These are phyloP conservation scores for Sugiyamaella castrensis DNA, from an alignment of 1,139 yeast genomes.

Conservation along the genomic window DNA sequence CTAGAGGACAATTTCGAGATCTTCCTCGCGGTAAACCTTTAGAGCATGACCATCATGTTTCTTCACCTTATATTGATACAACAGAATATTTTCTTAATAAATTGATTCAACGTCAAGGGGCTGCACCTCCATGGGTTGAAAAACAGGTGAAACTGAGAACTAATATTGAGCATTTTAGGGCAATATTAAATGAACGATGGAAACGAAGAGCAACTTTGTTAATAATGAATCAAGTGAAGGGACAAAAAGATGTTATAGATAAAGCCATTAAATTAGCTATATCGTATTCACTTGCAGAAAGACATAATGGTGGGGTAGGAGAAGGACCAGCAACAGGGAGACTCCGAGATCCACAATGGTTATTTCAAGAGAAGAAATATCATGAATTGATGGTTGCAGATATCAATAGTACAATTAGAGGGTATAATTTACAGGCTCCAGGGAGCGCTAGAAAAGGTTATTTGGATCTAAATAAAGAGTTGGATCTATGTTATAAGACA, in stretches of 20 bases:
- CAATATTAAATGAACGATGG: constrained; percentile 20
- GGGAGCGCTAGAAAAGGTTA: constrained; percentile 69
- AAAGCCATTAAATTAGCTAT: constrained; percentile 9
- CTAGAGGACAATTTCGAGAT: constrained; percentile 64
- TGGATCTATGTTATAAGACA: constrained; percentile 28
- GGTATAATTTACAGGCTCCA: constrained; percentile 81
- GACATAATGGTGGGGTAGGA: neutral
- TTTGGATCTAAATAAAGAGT: constrained; percentile 51
- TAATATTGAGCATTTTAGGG: constrained; percentile 48
- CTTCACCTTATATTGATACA: constrained; percentile 50
- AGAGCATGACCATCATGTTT: constrained; percentile 41
- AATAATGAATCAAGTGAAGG: constrained; percentile 16
- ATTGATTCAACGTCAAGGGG: constrained; percentile 70
- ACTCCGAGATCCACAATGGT: constrained; percentile 40
- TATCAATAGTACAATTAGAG: constrained; percentile 60
- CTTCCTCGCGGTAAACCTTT: constrained; percentile 67
- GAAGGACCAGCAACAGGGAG: neutral
- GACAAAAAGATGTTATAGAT: no score
- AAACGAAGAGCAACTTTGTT: constrained; percentile 11
- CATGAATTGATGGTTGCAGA: constrained; percentile 46
- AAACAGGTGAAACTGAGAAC: constrained; percentile 59
- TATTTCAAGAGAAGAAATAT: constrained; percentile 39
- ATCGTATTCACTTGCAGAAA: constrained; percentile 4
- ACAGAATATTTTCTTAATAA: constrained; percentile 69
- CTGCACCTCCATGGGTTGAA: constrained; percentile 87